phyloP scores from a whole-genome alignment of 148 eudicot species.

The Vaccinium corymbosum region DNA sequence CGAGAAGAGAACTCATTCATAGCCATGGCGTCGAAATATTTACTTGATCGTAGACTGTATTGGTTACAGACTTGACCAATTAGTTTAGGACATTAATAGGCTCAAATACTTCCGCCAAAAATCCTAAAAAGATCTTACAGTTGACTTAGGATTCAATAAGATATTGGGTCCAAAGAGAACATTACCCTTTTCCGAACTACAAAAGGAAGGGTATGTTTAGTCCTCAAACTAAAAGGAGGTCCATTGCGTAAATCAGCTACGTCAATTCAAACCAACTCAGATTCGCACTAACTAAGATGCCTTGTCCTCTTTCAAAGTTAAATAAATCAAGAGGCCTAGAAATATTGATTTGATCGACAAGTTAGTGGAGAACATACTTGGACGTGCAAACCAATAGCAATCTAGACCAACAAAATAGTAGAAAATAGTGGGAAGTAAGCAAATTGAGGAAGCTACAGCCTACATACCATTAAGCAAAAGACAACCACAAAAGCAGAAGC shows the following conservation, averaged over 20 bases:
- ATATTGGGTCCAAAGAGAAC: background rate
- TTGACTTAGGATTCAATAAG: too few species aligned
- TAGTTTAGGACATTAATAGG: background rate
- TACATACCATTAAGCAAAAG: background rate
- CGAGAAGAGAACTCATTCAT: background rate
- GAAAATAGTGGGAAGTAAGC: background rate
- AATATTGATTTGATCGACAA: background rate
- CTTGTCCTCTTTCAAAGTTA: background rate
- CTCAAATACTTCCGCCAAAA: background rate
- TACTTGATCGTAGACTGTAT: background rate
- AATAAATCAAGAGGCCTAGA: constrained; percentile 5
- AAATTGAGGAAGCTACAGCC: background rate
- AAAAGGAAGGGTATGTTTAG: background rate
- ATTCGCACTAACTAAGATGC: background rate
- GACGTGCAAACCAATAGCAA: background rate
- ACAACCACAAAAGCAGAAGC: background rate
- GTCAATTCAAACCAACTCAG: background rate
- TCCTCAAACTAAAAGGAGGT: background rate
- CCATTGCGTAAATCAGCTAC: background rate
- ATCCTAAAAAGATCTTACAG: background rate
- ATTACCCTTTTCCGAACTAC: background rate
- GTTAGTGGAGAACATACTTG: background rate
- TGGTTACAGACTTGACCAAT: background rate
- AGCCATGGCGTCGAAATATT: background rate
- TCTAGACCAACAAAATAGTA: background rate